Conservation (phyloP, 495 filamentous ascomycete species). For the Penicillium mononematosum region DNA sequence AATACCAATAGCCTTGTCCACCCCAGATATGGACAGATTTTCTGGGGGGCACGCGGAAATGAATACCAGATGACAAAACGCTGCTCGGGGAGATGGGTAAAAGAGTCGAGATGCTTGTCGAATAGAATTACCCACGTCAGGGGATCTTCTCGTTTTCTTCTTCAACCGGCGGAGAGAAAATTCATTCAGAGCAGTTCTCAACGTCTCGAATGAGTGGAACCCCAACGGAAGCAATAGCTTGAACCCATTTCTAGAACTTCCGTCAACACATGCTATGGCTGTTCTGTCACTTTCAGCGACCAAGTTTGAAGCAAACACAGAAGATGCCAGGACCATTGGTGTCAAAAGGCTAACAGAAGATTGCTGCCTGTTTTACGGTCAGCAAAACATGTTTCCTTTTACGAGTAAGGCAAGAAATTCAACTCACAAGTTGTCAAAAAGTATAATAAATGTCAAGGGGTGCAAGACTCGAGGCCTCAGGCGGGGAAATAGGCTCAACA, state of each 20-base stretch:
- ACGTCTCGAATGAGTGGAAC: conserved; percentile 23
- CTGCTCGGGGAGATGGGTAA: conserved; percentile 11
- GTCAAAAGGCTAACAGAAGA: conserved; percentile 17
- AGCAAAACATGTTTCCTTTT: conserved; percentile 5
- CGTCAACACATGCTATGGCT: conserved; percentile 19
- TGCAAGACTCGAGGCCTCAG: conserved; percentile 17
- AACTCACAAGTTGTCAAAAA: conserved; percentile 27
- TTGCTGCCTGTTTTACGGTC: conserved; percentile 13
- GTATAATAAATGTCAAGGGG: conserved; percentile 27
- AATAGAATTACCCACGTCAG: conserved; percentile 14
- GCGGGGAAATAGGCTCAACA: conserved; percentile 19
- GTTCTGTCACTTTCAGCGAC: conserved; percentile 20
- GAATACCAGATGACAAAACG: conserved; percentile 28
- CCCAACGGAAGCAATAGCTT: conserved; percentile 24
- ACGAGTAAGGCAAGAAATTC: not conserved
- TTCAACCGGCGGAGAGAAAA: conserved; percentile 13
- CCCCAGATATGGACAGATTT: conserved; percentile 13
- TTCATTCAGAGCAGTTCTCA: conserved; percentile 12
- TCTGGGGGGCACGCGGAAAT: conserved; percentile 16
- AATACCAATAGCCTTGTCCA: conserved; percentile 27
- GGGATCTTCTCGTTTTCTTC: not conserved
- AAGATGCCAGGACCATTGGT: conserved; percentile 19
- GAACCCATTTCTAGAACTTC: conserved; percentile 9
- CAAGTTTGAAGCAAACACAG: conserved; percentile 18
- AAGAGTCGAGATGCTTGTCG: conserved; percentile 18